Conservation (phyloP, 345 rosid genomes). For the Rhizophora apiculata region DNA sequence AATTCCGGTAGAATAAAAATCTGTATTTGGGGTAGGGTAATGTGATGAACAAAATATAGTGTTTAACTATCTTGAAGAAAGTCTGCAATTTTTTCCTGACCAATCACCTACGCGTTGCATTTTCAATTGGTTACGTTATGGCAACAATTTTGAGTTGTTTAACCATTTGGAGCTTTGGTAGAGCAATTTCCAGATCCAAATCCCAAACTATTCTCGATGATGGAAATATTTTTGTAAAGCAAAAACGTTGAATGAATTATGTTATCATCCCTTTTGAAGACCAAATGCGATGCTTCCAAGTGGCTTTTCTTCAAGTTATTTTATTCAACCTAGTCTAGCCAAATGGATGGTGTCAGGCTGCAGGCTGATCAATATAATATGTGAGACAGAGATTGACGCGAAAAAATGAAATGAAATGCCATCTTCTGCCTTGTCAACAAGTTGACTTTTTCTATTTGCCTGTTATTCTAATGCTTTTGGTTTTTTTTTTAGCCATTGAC, state of each 20-base stretch:
- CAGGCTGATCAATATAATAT: slow-evolving; percentile 12
- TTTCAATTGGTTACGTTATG: no score
- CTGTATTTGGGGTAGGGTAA: no score
- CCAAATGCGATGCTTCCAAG: neutral
- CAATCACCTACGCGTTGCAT: no score
- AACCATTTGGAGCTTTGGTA: neutral
- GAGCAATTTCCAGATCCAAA: neutral
- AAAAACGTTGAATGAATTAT: neutral
- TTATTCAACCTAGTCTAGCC: neutral
- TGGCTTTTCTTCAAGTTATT: neutral
- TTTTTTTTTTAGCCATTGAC: neutral
- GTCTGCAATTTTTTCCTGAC: no score
- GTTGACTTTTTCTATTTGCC: neutral
- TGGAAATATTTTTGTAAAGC: neutral
- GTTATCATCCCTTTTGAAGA: neutral
- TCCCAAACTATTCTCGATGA: neutral
- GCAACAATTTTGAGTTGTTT: no score
- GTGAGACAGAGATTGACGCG: no score
- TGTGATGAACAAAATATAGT: no score
- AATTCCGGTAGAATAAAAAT: no score
- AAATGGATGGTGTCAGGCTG: slow-evolving; percentile 13
- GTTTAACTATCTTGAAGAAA: no score
- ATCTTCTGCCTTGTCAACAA: neutral
- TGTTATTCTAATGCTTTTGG: neutral
- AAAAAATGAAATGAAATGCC: no score